Evolutionary conservation across 768 basidiomycete species (phyloP), one percentile per base, ranked within the genome.

Genomic region (Lactarius pseudohatsudake): DNA sequence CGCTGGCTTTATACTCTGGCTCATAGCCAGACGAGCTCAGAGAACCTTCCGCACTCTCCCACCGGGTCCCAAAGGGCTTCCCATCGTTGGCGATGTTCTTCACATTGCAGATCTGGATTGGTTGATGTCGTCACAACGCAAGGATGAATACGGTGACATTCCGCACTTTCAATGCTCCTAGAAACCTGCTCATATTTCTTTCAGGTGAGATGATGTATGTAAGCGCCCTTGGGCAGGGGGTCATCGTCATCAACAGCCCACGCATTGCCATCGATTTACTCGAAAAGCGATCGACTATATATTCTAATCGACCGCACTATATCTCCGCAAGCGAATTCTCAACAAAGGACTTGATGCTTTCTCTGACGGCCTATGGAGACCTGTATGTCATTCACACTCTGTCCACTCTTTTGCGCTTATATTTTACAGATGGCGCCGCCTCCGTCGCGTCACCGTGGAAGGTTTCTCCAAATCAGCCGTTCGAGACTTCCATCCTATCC

Each of bases 141-240:
- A 13, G 16, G 41, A 59, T 38, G 38, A 59, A 38, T 59, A 59
- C 7, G 59, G 59, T 59, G 11, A 22, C 20, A 20, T 18, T 6
- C 4, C 9, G 26, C n/a, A 26, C 9, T 38, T 7, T 18, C 34
- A 18, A 57, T 34, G 4, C 22, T 5, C 13, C 22, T 5, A 2
- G 50, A 50, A 50, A 7, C 5, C 13, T 6, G 22, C 6, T 50
- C 50, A 50, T 26, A 11, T 50, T 26, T 10, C 57, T 26, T 40
- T 6, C n/a, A 77, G 76, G 77, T 13, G 72, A 74, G 41, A 72
- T 77, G 26, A 60, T 74, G 4, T 75, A 72, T 34, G 61, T 76
- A 16, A 70, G 68, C n/a, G 59, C 75, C 20, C 66, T 76, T 40
- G 72, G 74, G 2, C 74, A 75, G 55, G 69, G 69, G 16, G 73